Conservation (phyloP, 768 basidiomycete genomes). For the Tephrocybe rancida region DNA sequence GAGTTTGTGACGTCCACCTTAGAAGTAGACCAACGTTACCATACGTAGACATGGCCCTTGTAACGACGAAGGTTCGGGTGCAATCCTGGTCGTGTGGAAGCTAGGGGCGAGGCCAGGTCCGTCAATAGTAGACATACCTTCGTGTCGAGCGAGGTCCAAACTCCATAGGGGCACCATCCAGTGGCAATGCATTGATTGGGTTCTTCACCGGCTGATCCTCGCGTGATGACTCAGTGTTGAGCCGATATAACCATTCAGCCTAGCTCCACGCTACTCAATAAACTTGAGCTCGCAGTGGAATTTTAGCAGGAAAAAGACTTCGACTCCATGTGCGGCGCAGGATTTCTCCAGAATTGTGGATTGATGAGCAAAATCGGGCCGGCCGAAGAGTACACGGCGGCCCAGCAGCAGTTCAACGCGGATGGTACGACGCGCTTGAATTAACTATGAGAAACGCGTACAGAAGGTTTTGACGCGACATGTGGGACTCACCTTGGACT, state of each 20-base stretch:
- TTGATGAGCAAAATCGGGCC: slow-evolving; percentile 40
- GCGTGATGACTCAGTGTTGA: slow-evolving; percentile 1
- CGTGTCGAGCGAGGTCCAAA: too few relatives aligned
- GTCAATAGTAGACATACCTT: not conserved
- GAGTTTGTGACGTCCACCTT: too few relatives aligned
- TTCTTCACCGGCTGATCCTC: slow-evolving; percentile 6
- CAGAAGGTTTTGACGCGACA: too few relatives aligned
- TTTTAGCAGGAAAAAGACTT: slow-evolving; percentile 13
- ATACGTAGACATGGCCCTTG: too few relatives aligned
- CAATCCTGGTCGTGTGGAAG: too few relatives aligned
- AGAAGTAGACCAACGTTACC: too few relatives aligned
- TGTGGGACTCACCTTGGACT: too few relatives aligned
- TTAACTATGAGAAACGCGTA: too few relatives aligned
- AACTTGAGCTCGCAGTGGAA: too few relatives aligned
- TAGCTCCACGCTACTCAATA: slow-evolving; percentile 4
- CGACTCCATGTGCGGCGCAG: slow-evolving; percentile 9
- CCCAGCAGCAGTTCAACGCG: slow-evolving; percentile 38
- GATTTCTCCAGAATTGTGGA: slow-evolving; percentile 30
- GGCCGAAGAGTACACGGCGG: slow-evolving; percentile 34
- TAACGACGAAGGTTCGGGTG: too few relatives aligned
- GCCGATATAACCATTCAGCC: slow-evolving; percentile 1
- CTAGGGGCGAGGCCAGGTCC: too few relatives aligned
- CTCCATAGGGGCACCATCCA: not conserved
- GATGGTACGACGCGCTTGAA: too few relatives aligned
- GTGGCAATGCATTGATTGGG: not conserved